These are phyloP conservation scores for Monosporascus sp. DNA, from an alignment of 2,329 filamentous ascomycete species.

Conservation along the genomic window DNA sequence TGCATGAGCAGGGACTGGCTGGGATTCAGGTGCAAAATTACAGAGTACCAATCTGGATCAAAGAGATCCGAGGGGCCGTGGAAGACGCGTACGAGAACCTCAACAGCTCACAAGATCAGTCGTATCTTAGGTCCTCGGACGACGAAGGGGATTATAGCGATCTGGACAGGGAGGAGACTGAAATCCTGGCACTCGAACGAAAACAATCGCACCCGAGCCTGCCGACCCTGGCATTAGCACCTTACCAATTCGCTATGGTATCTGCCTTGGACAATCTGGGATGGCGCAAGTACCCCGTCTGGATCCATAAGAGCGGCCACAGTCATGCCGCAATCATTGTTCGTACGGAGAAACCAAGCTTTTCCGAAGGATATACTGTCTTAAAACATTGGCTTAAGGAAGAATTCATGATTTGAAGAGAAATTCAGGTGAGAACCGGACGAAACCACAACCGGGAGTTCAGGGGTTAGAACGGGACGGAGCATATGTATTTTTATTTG, in stretches of 20 bases:
- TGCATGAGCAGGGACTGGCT: slow-evolving; percentile 67
- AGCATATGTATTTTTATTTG: slow-evolving; percentile 42
- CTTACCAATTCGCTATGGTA: slow-evolving; percentile 82
- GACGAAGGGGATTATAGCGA: slow-evolving; percentile 41
- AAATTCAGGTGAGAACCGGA: not conserved
- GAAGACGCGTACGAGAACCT: slow-evolving; percentile 73
- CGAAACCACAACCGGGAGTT: not conserved
- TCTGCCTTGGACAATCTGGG: slow-evolving; percentile 63
- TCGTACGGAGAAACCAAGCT: slow-evolving; percentile 59
- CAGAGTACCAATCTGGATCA: slow-evolving; percentile 69
- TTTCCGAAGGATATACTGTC: slow-evolving; percentile 72
- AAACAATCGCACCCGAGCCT: slow-evolving; percentile 36
- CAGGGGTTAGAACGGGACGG: slow-evolving; percentile 1
- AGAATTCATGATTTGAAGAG: slow-evolving; percentile 58
- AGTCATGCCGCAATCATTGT: slow-evolving; percentile 90
- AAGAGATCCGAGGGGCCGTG: slow-evolving; percentile 68
- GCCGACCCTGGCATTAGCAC: slow-evolving; percentile 71
- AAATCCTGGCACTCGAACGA: slow-evolving; percentile 37
- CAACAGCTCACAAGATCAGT: slow-evolving; percentile 62
- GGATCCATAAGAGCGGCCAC: slow-evolving; percentile 73
- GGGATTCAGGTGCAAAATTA: slow-evolving; percentile 67
- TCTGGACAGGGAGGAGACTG: slow-evolving; percentile 27
- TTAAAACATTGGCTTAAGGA: slow-evolving; percentile 74
- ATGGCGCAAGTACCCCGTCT: slow-evolving; percentile 63
- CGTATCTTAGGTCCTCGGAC: slow-evolving; percentile 59